A percentile compares a stretch with the other conserved stretches of the same genome.
phyloP scores from a whole-genome alignment of 1,284 basidiomycete species.

The Cryptococcus sp. region DNA sequence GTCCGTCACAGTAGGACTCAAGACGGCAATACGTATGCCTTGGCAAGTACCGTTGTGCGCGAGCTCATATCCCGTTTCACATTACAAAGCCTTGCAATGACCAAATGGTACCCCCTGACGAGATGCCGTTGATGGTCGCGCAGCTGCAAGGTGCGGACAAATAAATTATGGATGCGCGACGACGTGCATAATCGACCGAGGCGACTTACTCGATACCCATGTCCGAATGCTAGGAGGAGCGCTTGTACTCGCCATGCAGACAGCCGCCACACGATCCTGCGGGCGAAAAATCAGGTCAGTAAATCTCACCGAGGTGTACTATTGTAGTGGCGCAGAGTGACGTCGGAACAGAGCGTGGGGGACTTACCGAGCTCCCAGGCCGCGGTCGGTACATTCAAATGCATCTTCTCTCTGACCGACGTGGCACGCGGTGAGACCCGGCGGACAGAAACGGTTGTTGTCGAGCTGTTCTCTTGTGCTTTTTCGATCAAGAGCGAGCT shows the following conservation, averaged over 20 bases:
- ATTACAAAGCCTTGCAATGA: slow-evolving; percentile 6
- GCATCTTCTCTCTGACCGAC: slow-evolving; percentile 5
- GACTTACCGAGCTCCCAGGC: slow-evolving; percentile 10
- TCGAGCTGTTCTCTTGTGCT: not conserved
- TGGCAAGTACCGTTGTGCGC: slow-evolving; percentile 6
- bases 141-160: no score
- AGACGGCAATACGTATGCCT: not conserved
- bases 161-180: no score
- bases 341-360: not conserved
- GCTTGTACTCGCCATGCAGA: slow-evolving; percentile 5
- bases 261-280: slow-evolving; percentile 11
- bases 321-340: not conserved
- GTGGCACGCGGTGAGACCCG: slow-evolving; percentile 9
- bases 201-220: slow-evolving; percentile 6
- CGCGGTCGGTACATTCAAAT: slow-evolving; percentile 8
- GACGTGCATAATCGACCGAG: no score
- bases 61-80: slow-evolving; percentile 9
- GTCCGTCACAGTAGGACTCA: not conserved
- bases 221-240: not conserved
- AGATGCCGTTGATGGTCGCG: slow-evolving; percentile 1
- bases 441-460: slow-evolving; percentile 3
- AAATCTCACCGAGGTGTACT: no score
- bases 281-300: not conserved
- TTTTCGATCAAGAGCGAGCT: no score
- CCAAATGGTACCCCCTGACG: slow-evolving; percentile 7